Evolutionary conservation across 306 rosid species (phyloP).

Genomic region (Corylus heterophylla): DNA sequence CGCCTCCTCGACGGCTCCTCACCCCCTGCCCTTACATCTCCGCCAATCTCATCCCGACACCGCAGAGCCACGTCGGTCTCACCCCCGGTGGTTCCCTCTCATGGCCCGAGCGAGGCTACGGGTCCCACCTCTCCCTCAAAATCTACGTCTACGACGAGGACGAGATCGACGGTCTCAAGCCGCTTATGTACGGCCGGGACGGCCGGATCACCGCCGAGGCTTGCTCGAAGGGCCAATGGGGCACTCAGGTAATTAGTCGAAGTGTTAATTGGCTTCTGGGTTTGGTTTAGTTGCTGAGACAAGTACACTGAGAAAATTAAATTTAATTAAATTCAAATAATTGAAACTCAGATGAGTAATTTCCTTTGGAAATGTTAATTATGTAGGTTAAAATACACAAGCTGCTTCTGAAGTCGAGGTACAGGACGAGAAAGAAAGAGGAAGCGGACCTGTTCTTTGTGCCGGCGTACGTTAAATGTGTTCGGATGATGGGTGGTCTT

Average conservation of each 20-base stretch:
- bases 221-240: constrained; percentile 97
- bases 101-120: constrained; percentile 69
- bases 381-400: constrained; percentile 90
- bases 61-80: constrained; percentile 25
- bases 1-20: constrained; percentile 50
- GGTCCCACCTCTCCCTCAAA: constrained; percentile 60
- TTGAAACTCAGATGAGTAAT: not conserved
- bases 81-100: constrained; percentile 35
- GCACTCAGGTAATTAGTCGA: constrained; percentile 67
- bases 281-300: not conserved
- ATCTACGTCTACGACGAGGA: constrained; percentile 74
- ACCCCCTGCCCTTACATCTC: constrained; percentile 37
- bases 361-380: not conserved
- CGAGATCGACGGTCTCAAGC: constrained; percentile 71
- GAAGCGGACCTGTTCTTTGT: constrained; percentile 94
- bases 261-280: not conserved
- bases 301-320: not conserved
- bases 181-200: constrained; percentile 66
- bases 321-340: not conserved
- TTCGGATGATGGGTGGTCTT: constrained; percentile 89
- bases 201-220: constrained; percentile 56
- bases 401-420: constrained; percentile 61
- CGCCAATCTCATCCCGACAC: constrained; percentile 23
- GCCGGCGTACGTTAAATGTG: constrained; percentile 85
- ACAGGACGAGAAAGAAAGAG: constrained; percentile 71